Conservation (phyloP, 352 stramenopile species). For the Globisporangium apiculatum region DNA sequence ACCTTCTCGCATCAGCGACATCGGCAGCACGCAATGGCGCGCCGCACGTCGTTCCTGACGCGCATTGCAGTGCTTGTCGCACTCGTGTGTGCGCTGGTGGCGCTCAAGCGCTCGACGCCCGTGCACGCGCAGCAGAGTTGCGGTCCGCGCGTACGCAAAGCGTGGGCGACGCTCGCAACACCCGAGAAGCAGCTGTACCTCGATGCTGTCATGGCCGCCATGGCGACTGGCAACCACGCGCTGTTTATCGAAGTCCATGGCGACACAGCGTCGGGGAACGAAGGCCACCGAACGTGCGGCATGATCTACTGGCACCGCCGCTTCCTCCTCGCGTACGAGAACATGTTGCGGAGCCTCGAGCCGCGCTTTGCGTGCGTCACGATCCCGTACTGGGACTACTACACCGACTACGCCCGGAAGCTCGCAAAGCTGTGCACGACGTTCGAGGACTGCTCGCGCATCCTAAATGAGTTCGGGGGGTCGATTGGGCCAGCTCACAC, state of each 20-base stretch:
- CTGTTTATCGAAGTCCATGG: slow-evolving; percentile 30
- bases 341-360: slow-evolving; percentile 41
- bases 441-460: slow-evolving; percentile 29
- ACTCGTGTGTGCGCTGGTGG: not conserved
- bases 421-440: slow-evolving; percentile 18
- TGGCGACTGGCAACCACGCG: slow-evolving; percentile 29
- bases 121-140: slow-evolving; percentile 13
- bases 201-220: slow-evolving; percentile 43
- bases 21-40: not conserved
- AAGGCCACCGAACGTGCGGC: slow-evolving; percentile 32
- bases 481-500: slow-evolving; percentile 13
- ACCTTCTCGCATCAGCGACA: not conserved
- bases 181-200: slow-evolving; percentile 54
- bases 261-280: slow-evolving; percentile 18
- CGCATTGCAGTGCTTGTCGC: not conserved
- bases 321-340: slow-evolving; percentile 42
- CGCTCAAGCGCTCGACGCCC: slow-evolving; percentile 4
- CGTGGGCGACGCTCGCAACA: slow-evolving; percentile 33
- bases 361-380: slow-evolving; percentile 28
- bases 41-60: not conserved
- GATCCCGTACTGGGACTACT: slow-evolving; percentile 58
- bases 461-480: slow-evolving; percentile 29
- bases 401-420: slow-evolving; percentile 33
- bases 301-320: slow-evolving; percentile 49
- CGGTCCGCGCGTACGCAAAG: slow-evolving; percentile 34